Percentiles rank a stretch among this genome's conserved stretches.
phyloP scores from a whole-genome alignment of 345 rosid genomes.

The Capsella bursapastoris region DNA sequence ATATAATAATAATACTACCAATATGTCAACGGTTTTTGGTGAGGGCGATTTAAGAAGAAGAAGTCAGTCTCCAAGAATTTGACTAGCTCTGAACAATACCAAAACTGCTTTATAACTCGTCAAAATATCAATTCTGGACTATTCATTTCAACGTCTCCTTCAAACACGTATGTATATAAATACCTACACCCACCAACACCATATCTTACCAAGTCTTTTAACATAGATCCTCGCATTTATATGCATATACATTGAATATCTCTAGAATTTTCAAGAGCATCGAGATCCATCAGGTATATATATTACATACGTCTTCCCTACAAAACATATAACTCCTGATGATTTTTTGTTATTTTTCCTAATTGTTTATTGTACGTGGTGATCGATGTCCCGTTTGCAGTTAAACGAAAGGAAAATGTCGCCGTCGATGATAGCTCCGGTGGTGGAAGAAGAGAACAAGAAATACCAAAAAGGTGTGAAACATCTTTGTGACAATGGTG shows the following conservation, averaged over 20 bases:
- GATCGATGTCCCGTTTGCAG: conserved; percentile 28
- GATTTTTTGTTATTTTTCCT: conserved; percentile 6
- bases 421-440: conserved; percentile 55
- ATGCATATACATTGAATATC: conserved; percentile 3
- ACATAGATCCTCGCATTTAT: conserved; percentile 19
- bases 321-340: conserved; percentile 22
- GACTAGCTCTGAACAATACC: conserved; percentile 37
- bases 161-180: conserved; percentile 34
- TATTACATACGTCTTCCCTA: neutral
- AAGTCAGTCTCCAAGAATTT: conserved; percentile 41
- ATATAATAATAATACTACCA: conserved; percentile 11
- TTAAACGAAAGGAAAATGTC: conserved; percentile 47
- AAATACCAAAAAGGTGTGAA: conserved; percentile 76
- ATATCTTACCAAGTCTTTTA: conserved; percentile 25
- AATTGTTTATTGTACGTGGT: conserved; percentile 3
- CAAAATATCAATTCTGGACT: conserved; percentile 23
- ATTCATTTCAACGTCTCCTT: conserved; percentile 33
- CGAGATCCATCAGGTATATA: conserved; percentile 43
- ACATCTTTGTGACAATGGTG: conserved; percentile 62
- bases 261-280: conserved; percentile 16
- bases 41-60: conserved; percentile 28
- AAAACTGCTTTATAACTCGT: conserved; percentile 24
- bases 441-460: conserved; percentile 40
- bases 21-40: conserved; percentile 47
- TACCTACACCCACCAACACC: conserved; percentile 38